These are phyloP conservation scores for Fragosphaeria purpurea DNA, from an alignment of 2,329 filamentous ascomycete species.

Conservation along the genomic window DNA sequence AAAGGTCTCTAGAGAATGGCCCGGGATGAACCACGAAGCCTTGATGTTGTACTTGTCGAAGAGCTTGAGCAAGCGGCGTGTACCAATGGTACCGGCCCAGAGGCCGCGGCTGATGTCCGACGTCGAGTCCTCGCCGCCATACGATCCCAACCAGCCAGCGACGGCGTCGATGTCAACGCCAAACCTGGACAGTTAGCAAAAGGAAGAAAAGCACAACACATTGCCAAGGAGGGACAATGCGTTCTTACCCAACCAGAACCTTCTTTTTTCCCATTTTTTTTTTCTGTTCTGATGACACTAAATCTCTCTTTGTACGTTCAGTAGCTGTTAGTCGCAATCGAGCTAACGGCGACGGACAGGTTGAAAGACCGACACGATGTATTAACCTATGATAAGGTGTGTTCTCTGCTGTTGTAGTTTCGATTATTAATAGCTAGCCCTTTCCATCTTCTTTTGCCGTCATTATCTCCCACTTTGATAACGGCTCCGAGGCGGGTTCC, in stretches of 20 bases:
- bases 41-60: constrained; percentile 66
- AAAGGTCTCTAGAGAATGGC: constrained; percentile 39
- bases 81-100: constrained; percentile 60
- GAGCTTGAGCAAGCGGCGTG: constrained; percentile 56
- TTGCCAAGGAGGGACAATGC: too few relatives aligned
- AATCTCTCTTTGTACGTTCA: too few relatives aligned
- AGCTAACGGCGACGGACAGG: too few relatives aligned
- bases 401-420: too few relatives aligned
- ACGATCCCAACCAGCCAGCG: constrained; percentile 65
- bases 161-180: constrained; percentile 70
- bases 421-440: too few relatives aligned
- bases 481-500: too few relatives aligned
- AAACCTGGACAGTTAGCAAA: constrained; percentile 34
- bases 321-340: too few relatives aligned
- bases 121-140: constrained; percentile 61
- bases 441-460: too few relatives aligned
- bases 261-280: constrained; percentile 11
- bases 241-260: constrained; percentile 6
- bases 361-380: too few relatives aligned
- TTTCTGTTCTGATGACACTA: neutral
- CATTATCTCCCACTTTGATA: too few relatives aligned
- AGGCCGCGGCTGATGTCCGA: constrained; percentile 61
- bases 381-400: too few relatives aligned
- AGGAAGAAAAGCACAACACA: neutral
- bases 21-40: constrained; percentile 44